Evolutionary conservation across 805 yeast species (phyloP), one percentile per base, ranked within the genome.

Genomic region (Pichia scutulata): DNA sequence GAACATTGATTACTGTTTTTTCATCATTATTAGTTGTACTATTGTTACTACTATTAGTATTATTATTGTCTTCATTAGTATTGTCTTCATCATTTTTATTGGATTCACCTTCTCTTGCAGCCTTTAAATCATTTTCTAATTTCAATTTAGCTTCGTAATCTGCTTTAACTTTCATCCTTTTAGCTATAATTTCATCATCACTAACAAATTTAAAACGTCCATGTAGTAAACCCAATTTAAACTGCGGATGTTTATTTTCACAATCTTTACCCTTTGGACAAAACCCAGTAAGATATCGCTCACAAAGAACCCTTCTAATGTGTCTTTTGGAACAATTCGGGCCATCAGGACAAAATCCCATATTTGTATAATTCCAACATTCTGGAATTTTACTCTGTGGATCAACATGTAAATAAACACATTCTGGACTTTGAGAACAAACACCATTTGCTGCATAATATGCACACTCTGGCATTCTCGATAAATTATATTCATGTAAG

Each of bases 381-480:
- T 84, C 86, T 0, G 96, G 95, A n/a, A 90, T 81, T 66, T 86
- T 86, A 58, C 84, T 78, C 60, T 79, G 82, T 6, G 97, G 96
- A 63, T 90, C 97, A 26, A 90, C 82, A 64, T 93, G 99, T 48
- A 87, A 73, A 66, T 89, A 93, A 49, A 89, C 81, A 65, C 99
- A 93, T 63, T 93, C 99, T 1, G 96, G 93, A 0, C 89, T 78
- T 65, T 89, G 97, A 7, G 95, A 85, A 66, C 99, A 92, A 58
- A 76, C 84, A 7, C 95, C 95, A 57, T 80, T 81, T 64, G 88
- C 83, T 42, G 89, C 76, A 66, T 79, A 92, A 66, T 88, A 87
- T 23, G 89, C 78, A 66, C 99, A 93, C 66, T 93, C 99, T 3
- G 98, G 98, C 95, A 93, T 92, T 68, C 87, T 89, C 53, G 95